Percentiles rank a stretch among this genome's conserved stretches.
Conservation (phyloP, 768 basidiomycete genomes). For the Lactarius deliciosus region DNA sequence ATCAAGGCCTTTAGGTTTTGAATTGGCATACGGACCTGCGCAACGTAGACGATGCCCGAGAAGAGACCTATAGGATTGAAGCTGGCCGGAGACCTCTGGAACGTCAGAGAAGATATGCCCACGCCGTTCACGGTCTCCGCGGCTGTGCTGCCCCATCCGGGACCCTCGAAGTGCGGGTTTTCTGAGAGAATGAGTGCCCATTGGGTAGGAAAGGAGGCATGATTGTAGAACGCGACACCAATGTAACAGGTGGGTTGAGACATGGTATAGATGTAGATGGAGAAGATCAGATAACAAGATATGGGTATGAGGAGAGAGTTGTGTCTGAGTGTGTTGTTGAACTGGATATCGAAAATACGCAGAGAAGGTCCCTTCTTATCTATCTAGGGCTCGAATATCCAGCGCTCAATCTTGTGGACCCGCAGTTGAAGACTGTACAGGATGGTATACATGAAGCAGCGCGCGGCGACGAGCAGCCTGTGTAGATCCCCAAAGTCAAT, state of each 20-base stretch:
- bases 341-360: neutral
- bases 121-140: constrained; percentile 9
- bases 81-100: constrained; percentile 1
- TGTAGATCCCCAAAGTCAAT: neutral
- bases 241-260: constrained; percentile 4
- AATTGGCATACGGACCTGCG: neutral
- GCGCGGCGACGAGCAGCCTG: neutral
- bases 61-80: constrained; percentile 1
- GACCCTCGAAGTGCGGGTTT: constrained; percentile 1
- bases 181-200: constrained; percentile 12
- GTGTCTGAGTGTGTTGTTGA: neutral
- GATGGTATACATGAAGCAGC: neutral
- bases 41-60: constrained; percentile 3
- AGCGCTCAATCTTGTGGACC: neutral
- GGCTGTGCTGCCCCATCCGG: constrained; percentile 6
- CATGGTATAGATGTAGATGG: neutral
- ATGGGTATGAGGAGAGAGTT: neutral
- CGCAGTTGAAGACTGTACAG: neutral
- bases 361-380: neutral
- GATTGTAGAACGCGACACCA: constrained; percentile 3
- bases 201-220: constrained; percentile 1
- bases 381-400: neutral
- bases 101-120: neutral
- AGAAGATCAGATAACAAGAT: neutral
- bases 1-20: neutral